phyloP scores from a whole-genome alignment of 75 land plant species.

The Picea glauca region DNA sequence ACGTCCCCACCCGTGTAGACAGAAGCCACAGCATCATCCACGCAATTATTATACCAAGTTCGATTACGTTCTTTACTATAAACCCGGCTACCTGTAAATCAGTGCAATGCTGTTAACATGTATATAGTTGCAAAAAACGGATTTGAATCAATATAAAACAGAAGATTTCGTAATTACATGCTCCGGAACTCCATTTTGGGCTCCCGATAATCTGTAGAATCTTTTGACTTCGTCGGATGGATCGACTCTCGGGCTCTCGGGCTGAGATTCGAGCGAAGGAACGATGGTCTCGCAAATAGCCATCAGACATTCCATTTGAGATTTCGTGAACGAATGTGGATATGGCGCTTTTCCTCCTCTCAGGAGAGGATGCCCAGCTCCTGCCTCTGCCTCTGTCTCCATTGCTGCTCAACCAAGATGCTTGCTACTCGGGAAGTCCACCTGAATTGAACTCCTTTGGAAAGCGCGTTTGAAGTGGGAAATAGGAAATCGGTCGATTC shows the following conservation, averaged over 20 bases:
- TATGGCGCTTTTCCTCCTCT: neutral
- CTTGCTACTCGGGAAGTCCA: too few relatives aligned
- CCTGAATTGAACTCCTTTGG: too few relatives aligned
- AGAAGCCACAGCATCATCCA: conserved; percentile 27
- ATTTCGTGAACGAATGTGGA: neutral
- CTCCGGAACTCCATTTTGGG: conserved; percentile 31
- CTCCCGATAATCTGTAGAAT: conserved; percentile 36
- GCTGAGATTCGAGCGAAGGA: conserved; percentile 27
- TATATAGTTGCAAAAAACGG: too few relatives aligned
- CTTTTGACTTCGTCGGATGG: neutral
- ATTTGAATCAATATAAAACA: too few relatives aligned
- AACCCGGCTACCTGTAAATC: conserved; percentile 31
- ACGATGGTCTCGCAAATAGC: conserved; percentile 51
- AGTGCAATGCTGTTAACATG: too few relatives aligned
- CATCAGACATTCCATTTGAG: conserved; percentile 34
- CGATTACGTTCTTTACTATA: conserved; percentile 19
- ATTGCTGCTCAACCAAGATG: too few relatives aligned
- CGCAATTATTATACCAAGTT: conserved; percentile 17
- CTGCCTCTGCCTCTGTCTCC: too few relatives aligned
- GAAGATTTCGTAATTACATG: conserved; percentile 13
- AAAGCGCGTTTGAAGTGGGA: too few relatives aligned
- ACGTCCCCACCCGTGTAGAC: conserved; percentile 56
- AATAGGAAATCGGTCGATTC: too few relatives aligned
- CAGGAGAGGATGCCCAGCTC: too few relatives aligned
- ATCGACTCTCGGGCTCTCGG: neutral